These are phyloP conservation scores for Flueggea neowawraea DNA, from an alignment of 441 rosid species.

Conservation along the genomic window DNA sequence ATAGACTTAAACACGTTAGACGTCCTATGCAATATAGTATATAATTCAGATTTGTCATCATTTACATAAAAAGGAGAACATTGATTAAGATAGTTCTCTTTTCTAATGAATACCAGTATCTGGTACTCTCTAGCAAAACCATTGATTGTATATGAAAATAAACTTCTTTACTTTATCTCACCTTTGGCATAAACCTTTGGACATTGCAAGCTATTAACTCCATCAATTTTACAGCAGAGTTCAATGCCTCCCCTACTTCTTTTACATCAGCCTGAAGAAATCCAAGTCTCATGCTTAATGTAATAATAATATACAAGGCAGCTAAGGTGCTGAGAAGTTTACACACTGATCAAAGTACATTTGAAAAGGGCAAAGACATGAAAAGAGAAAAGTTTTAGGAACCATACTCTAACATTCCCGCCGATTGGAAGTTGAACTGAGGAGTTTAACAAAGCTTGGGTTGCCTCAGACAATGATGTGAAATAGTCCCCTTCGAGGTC, in stretches of 20 bases:
- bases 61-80: too few relatives aligned
- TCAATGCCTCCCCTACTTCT: slow-evolving; percentile 57
- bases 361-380: not conserved
- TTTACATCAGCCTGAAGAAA: slow-evolving; percentile 46
- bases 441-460: slow-evolving; percentile 54
- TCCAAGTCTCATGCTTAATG: not conserved
- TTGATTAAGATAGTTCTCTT: too few relatives aligned
- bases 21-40: too few relatives aligned
- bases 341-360: too few relatives aligned
- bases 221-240: slow-evolving; percentile 49
- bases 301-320: not conserved
- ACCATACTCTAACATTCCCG: slow-evolving; percentile 47
- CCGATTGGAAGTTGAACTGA: slow-evolving; percentile 58
- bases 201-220: slow-evolving; percentile 41
- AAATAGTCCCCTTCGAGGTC: slow-evolving; percentile 52
- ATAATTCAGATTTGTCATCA: too few relatives aligned
- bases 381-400: not conserved
- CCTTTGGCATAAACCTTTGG: slow-evolving; percentile 58
- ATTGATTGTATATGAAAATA: not conserved
- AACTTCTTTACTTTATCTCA: slow-evolving; percentile 13
- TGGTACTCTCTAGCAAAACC: too few relatives aligned
- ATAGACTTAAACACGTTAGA: not conserved
- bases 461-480: slow-evolving; percentile 47
- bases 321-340: too few relatives aligned
- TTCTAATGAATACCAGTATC: too few relatives aligned